phyloP scores from a whole-genome alignment of 106 monocot genomes.

The Dendrobium officinale region DNA sequence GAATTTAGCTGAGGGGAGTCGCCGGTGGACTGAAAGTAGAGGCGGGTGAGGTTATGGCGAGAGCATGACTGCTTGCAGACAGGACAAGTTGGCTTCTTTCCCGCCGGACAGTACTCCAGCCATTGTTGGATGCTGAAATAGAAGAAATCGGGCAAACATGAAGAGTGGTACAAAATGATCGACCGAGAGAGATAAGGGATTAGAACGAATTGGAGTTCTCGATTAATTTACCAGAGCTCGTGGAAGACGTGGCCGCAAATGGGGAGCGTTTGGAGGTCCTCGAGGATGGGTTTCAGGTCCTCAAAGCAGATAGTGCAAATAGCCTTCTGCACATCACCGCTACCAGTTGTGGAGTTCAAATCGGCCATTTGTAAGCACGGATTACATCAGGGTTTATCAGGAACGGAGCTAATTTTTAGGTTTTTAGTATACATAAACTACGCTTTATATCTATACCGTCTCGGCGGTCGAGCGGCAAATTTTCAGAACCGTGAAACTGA shows the following conservation, averaged over 20 bases:
- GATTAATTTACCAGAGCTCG: slow-evolving; percentile 64
- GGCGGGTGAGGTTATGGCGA: slow-evolving; percentile 31
- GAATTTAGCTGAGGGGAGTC: slow-evolving; percentile 12
- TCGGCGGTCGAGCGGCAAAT: background rate
- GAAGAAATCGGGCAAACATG: background rate
- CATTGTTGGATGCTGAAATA: slow-evolving; percentile 79
- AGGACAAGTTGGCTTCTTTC: slow-evolving; percentile 77
- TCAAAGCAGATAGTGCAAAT: slow-evolving; percentile 97
- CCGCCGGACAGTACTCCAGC: slow-evolving; percentile 85
- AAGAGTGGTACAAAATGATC: background rate
- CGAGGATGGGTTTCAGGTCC: slow-evolving; percentile 62
- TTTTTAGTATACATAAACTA: no score
- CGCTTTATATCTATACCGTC: no score
- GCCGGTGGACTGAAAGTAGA: slow-evolving; percentile 81
- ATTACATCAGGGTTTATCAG: background rate
- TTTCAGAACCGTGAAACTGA: background rate
- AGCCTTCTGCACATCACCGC: slow-evolving; percentile 24
- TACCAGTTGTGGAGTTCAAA: background rate
- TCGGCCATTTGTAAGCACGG: background rate
- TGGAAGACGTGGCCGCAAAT: slow-evolving; percentile 96
- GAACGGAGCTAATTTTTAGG: background rate
- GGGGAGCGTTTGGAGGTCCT: slow-evolving; percentile 76
- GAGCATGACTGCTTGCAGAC: slow-evolving; percentile 87
- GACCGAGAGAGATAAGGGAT: background rate
- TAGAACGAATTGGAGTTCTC: background rate